A percentile compares a stretch with the other conserved stretches of the same genome.
phyloP scores from a whole-genome alignment of 139 green algal species.

The Nannochloris sp. region DNA sequence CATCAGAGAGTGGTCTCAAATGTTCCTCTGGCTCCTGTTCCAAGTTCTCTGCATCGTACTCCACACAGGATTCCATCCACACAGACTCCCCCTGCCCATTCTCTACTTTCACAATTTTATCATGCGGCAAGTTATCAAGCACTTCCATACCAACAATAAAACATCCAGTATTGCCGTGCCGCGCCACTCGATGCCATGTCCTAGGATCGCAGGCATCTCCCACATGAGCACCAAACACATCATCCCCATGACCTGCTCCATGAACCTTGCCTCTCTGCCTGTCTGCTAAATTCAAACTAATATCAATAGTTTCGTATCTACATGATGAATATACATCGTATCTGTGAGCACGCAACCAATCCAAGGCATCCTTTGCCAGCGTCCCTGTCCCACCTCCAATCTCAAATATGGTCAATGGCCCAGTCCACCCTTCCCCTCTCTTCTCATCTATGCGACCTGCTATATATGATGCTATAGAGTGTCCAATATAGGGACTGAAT shows the following conservation, averaged over 20 bases:
- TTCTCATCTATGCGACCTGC: not conserved
- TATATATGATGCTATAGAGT: slow-evolving; percentile 40
- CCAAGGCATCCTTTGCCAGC: slow-evolving; percentile 61
- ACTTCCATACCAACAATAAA: slow-evolving; percentile 73
- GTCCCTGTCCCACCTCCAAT: slow-evolving; percentile 73
- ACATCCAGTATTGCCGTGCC: slow-evolving; percentile 14
- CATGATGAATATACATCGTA: slow-evolving; percentile 43
- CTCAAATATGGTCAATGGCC: slow-evolving; percentile 56
- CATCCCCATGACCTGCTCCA: slow-evolving; percentile 22
- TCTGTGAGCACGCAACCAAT: slow-evolving; percentile 43
- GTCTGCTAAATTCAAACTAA: slow-evolving; percentile 45
- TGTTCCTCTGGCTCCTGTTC: slow-evolving; percentile 5
- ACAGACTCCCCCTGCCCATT: not conserved
- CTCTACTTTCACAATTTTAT: slow-evolving; percentile 18
- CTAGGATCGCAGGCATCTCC: slow-evolving; percentile 30
- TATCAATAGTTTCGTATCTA: slow-evolving; percentile 63
- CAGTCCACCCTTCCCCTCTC: slow-evolving; percentile 13
- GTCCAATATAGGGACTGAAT: slow-evolving; percentile 66
- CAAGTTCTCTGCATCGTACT: not conserved
- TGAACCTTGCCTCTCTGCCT: slow-evolving; percentile 41
- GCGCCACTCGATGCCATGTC: slow-evolving; percentile 28
- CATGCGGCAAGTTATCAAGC: slow-evolving; percentile 80
- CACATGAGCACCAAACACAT: slow-evolving; percentile 19
- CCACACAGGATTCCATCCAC: slow-evolving; percentile 23
- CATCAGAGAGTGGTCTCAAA: slow-evolving; percentile 39